Conservation (phyloP, 1,284 basidiomycete genomes). For the Pterulicium gracile region DNA sequence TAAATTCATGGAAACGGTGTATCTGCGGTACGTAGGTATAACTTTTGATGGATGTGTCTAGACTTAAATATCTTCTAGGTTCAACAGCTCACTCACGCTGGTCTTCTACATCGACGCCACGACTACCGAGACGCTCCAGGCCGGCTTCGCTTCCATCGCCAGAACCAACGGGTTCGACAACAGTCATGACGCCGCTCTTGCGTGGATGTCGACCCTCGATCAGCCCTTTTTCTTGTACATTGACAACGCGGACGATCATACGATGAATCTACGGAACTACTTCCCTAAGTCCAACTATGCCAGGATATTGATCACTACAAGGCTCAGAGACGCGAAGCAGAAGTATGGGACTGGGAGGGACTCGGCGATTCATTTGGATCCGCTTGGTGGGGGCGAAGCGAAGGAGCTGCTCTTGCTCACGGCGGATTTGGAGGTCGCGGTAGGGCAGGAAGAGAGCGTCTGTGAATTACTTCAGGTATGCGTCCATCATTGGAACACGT, state of each 20-base stretch:
- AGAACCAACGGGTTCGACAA: neutral
- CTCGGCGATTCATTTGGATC: neutral
- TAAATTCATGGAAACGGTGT: too few species aligned
- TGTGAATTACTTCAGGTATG: too few species aligned
- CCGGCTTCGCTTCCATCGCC: neutral
- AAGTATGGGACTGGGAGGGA: neutral
- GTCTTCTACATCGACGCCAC: slow-evolving; percentile 3
- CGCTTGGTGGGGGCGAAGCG: neutral
- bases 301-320: neutral
- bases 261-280: neutral
- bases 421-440: neutral
- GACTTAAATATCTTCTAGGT: too few species aligned
- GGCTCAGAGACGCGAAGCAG: neutral
- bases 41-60: too few species aligned
- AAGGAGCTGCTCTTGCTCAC: neutral
- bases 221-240: neutral
- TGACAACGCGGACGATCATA: slow-evolving; percentile 1
- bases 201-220: neutral
- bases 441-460: too few species aligned
- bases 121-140: neutral
- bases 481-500: too few species aligned
- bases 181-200: neutral
- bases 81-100: too few species aligned
- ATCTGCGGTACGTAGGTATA: too few species aligned
- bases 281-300: neutral